Evolutionary conservation across 2,329 filamentous ascomycete species (phyloP).

Genomic region (Geosmithia flava): DNA sequence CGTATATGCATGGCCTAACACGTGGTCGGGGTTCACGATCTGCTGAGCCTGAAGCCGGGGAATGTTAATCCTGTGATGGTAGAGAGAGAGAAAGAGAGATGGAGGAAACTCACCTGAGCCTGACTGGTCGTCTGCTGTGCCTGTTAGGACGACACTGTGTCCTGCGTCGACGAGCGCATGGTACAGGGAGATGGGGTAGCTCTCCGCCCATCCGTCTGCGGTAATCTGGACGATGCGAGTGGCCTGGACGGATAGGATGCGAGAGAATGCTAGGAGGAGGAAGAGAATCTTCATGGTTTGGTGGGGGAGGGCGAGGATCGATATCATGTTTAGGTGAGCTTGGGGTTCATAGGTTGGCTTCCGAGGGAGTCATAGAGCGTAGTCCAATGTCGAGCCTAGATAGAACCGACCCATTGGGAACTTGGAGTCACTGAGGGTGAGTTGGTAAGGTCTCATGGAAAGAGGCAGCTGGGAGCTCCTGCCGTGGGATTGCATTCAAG

Average conservation of each 20-base stretch:
- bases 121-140: conserved; percentile 54
- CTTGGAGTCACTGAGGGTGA: too few species aligned
- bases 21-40: conserved; percentile 31
- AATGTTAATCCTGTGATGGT: neutral
- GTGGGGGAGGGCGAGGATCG: neutral
- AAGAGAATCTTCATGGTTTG: conserved; percentile 12
- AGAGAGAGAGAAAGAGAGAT: neutral
- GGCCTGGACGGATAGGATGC: conserved; percentile 14
- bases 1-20: conserved; percentile 41
- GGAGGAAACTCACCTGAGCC: conserved; percentile 34
- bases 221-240: conserved; percentile 52
- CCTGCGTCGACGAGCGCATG: conserved; percentile 39
- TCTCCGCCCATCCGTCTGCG: conserved; percentile 64
- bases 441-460: too few species aligned
- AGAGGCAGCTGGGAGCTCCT: too few species aligned
- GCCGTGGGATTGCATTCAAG: too few species aligned
- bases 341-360: neutral
- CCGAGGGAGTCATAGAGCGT: too few species aligned
- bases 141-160: conserved; percentile 51
- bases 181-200: conserved; percentile 50
- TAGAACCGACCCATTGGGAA: too few species aligned
- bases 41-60: conserved; percentile 16
- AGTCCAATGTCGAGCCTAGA: too few species aligned
- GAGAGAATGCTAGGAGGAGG: neutral
- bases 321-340: neutral